A percentile compares a stretch with the other conserved stretches of the same genome.
phyloP scores from a whole-genome alignment of 495 filamentous ascomycete species.

The Aspergillus biplanus region DNA sequence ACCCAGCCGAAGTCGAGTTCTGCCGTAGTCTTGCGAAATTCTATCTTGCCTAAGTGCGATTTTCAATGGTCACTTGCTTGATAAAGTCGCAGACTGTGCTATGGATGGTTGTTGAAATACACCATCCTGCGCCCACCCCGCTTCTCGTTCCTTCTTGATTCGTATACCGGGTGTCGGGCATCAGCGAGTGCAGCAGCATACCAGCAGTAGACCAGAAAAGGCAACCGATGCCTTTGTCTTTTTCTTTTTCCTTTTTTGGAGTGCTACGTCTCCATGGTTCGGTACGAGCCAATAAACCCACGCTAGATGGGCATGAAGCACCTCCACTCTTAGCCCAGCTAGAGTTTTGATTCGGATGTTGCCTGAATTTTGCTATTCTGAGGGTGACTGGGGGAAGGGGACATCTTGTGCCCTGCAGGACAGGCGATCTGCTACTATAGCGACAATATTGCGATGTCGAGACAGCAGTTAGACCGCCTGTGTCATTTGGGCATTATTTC shows the following conservation, averaged over 20 bases:
- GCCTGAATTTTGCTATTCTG: constrained; percentile 5
- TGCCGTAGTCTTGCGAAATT: constrained; percentile 44
- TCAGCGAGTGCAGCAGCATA: constrained; percentile 68
- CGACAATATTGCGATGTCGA: background rate
- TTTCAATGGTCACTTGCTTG: constrained; percentile 28
- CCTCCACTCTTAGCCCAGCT: constrained; percentile 9
- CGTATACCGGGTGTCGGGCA: constrained; percentile 40
- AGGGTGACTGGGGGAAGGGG: constrained; percentile 19
- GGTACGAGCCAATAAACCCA: background rate
- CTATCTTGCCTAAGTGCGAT: constrained; percentile 27
- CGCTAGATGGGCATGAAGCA: constrained; percentile 4
- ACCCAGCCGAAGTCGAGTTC: constrained; percentile 51
- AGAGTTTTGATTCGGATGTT: constrained; percentile 3
- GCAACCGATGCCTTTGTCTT: background rate
- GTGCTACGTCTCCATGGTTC: background rate
- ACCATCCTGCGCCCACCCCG: constrained; percentile 31
- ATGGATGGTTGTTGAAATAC: constrained; percentile 34
- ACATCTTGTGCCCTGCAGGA: background rate
- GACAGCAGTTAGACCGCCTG: constrained; percentile 2
- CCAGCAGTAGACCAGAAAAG: constrained; percentile 34
- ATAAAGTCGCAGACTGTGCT: constrained; percentile 42
- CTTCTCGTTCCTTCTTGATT: constrained; percentile 25
- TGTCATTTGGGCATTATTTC: background rate
- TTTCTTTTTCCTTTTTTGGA: background rate
- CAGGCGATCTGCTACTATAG: constrained; percentile 1